Conservation (phyloP, 1,284 basidiomycete species). For the Malassezia pachydermatis region DNA sequence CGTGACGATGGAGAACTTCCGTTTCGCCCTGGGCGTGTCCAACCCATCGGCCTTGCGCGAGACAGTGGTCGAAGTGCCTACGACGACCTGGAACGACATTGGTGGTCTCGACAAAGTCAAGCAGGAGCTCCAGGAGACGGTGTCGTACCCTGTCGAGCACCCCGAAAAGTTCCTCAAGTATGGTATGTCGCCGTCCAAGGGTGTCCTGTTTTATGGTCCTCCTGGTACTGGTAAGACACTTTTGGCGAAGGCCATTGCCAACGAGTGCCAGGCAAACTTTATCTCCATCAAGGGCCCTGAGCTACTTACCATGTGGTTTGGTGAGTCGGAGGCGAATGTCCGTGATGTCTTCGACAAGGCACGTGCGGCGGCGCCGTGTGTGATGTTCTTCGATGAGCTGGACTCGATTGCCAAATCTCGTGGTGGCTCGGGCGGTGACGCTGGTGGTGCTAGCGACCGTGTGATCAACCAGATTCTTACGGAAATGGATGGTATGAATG, state of each 20-base stretch:
- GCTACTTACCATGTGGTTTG: constrained; percentile 96
- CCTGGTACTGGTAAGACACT: constrained; percentile 94
- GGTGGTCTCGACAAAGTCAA: constrained; percentile 99
- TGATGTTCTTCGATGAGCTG: constrained; percentile 99
- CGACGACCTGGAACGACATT: constrained; percentile 94
- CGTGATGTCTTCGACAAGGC: constrained; percentile 99
- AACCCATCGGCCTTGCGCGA: constrained; percentile 95
- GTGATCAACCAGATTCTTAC: constrained; percentile 90
- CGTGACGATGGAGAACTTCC: constrained; percentile 97
- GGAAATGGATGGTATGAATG: constrained; percentile 98
- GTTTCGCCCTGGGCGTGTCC: constrained; percentile 81
- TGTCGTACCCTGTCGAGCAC: constrained; percentile 98
- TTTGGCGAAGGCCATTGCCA: constrained; percentile 92
- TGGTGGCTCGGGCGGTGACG: constrained; percentile 71
- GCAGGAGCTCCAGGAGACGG: constrained; percentile 95
- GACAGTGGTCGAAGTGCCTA: constrained; percentile 91
- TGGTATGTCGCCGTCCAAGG: constrained; percentile 97
- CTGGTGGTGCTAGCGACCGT: constrained; percentile 89
- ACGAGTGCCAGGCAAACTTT: constrained; percentile 98
- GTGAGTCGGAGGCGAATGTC: constrained; percentile 98
- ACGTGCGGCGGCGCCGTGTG: constrained; percentile 92
- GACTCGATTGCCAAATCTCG: constrained; percentile 97
- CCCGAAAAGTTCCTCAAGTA: constrained; percentile 99
- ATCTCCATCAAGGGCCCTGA: constrained; percentile 94
- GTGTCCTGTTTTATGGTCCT: constrained; percentile 93